Conservation (phyloP, 2,329 filamentous ascomycete species). For the Fusarium cyanostomum region DNA sequence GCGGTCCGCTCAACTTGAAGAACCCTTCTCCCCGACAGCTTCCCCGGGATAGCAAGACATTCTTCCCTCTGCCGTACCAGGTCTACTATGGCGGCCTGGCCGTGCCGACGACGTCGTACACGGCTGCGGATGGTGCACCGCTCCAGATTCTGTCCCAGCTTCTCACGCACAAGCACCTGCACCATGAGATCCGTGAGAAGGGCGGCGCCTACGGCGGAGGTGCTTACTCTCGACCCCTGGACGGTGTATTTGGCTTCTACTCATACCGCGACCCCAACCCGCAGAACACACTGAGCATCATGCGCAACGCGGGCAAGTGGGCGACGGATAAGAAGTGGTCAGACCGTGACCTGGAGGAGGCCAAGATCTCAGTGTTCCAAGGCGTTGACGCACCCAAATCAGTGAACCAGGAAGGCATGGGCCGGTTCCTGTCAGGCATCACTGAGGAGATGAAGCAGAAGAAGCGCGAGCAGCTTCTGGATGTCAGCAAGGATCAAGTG, state of each 20-base stretch:
- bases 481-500: conserved; percentile 84
- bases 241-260: conserved; percentile 92
- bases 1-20: conserved; percentile 53
- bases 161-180: conserved; percentile 93
- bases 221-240: conserved; percentile 80
- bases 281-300: conserved; percentile 84
- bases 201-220: conserved; percentile 96
- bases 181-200: conserved; percentile 97
- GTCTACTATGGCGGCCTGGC: conserved; percentile 93
- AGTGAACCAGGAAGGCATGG: conserved; percentile 89
- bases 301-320: conserved; percentile 83
- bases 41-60: conserved; percentile 72
- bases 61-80: conserved; percentile 95
- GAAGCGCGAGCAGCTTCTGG: conserved; percentile 83
- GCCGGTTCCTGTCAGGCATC: conserved; percentile 83
- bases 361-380: conserved; percentile 95
- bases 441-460: conserved; percentile 89
- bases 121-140: conserved; percentile 76
- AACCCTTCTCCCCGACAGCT: conserved; percentile 47
- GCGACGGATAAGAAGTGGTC: conserved; percentile 84
- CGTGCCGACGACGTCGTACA: conserved; percentile 85
- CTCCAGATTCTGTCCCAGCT: conserved; percentile 91
- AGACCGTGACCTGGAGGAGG: conserved; percentile 88
- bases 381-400: conserved; percentile 86
- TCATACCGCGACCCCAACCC: conserved; percentile 98